Evolutionary conservation across 495 filamentous ascomycete genomes (phyloP).

Genomic region (Chaetomium cochliodes): DNA sequence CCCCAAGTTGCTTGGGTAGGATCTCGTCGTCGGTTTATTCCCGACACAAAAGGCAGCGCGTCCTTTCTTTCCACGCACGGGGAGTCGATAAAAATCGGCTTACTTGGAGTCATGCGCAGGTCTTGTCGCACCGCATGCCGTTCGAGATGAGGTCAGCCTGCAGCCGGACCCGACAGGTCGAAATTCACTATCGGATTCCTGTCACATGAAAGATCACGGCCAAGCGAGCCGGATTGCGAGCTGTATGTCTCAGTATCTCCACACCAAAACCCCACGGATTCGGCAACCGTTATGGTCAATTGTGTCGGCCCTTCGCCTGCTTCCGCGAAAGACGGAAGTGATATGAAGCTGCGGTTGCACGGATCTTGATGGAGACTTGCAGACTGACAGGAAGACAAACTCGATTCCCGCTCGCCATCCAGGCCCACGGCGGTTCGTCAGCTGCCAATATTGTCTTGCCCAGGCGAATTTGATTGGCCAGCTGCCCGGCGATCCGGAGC

Average conservation of each 20-base stretch:
- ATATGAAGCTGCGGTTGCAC: conserved; percentile 15
- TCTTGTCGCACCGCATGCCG: not conserved
- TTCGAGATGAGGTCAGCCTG: conserved; percentile 30
- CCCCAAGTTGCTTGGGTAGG: not conserved
- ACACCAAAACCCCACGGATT: not conserved
- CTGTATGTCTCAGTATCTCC: not conserved
- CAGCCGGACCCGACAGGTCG: conserved; percentile 13
- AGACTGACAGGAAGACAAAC: not conserved
- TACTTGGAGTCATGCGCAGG: not conserved
- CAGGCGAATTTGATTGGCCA: conserved; percentile 33
- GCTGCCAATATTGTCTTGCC: conserved; percentile 25
- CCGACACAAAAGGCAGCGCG: not conserved
- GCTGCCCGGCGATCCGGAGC: conserved; percentile 23
- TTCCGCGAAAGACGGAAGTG: conserved; percentile 16
- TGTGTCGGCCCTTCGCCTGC: not conserved
- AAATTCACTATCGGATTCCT: not conserved
- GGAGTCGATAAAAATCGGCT: no score
- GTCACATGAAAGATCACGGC: conserved; percentile 14
- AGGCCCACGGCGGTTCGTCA: conserved; percentile 14
- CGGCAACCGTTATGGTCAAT: conserved; percentile 1
- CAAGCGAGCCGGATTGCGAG: not conserved
- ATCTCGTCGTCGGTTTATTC: not conserved
- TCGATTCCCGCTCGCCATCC: conserved; percentile 7
- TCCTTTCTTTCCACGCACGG: not conserved
- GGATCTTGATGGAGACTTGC: conserved; percentile 20